phyloP scores from a whole-genome alignment of 345 rosid species.

The Aquilaria malaccensis region DNA sequence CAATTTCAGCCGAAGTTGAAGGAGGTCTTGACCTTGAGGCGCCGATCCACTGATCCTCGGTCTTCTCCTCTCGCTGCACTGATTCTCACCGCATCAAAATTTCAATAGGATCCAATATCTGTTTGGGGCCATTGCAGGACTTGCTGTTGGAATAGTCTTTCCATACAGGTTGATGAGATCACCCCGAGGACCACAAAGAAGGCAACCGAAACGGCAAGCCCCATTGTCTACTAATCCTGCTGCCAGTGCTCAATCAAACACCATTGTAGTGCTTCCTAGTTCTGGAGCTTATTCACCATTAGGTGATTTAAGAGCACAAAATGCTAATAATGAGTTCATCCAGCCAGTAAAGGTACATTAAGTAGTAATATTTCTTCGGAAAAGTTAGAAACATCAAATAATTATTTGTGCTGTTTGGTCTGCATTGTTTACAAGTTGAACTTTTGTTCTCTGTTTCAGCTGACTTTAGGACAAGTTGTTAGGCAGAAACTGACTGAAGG shows the following conservation, averaged over 20 bases:
- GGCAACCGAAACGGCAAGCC: slow-evolving; percentile 68
- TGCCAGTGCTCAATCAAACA: slow-evolving; percentile 36
- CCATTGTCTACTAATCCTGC: slow-evolving; percentile 11
- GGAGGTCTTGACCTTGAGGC: too few relatives aligned
- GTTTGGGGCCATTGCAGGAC: slow-evolving; percentile 88
- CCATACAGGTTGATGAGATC: slow-evolving; percentile 77
- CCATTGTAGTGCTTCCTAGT: slow-evolving; percentile 13
- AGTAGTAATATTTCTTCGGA: neutral
- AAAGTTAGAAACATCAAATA: neutral
- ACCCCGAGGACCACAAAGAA: slow-evolving; percentile 52
- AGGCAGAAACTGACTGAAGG: slow-evolving; percentile 90
- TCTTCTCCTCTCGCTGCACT: neutral
- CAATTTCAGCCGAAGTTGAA: too few relatives aligned
- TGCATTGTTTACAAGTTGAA: too few relatives aligned
- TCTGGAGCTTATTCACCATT: slow-evolving; percentile 35
- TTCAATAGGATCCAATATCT: slow-evolving; percentile 71
- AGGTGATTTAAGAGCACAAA: slow-evolving; percentile 51
- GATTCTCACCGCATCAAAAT: slow-evolving; percentile 12
- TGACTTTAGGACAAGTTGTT: slow-evolving; percentile 71
- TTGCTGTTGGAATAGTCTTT: slow-evolving; percentile 85
- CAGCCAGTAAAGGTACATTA: slow-evolving; percentile 55
- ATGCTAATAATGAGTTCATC: slow-evolving; percentile 63
- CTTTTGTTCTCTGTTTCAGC: slow-evolving; percentile 27
- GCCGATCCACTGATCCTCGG: too few relatives aligned
- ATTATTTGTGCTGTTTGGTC: neutral